These are phyloP conservation scores for Talaromyces pinophilus DNA, from an alignment of 2,329 filamentous ascomycete genomes.

Conservation along the genomic window DNA sequence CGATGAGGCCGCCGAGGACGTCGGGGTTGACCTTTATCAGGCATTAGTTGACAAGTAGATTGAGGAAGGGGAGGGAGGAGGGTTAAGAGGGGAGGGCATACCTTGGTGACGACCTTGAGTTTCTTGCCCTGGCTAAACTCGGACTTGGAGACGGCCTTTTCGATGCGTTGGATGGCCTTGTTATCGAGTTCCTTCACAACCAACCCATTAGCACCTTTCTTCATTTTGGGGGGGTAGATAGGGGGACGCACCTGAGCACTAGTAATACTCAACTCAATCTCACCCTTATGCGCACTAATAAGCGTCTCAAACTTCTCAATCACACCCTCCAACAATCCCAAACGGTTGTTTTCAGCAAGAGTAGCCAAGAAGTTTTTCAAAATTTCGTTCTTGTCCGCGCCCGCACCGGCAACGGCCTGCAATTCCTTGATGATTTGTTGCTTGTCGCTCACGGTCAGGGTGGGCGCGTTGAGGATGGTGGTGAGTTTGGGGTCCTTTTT, in stretches of 20 bases:
- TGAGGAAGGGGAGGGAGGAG: too few relatives aligned
- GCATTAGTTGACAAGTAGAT: not conserved
- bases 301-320: conserved; percentile 83
- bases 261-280: conserved; percentile 90
- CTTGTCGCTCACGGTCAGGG: conserved; percentile 78
- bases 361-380: conserved; percentile 92
- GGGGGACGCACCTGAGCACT: conserved; percentile 70
- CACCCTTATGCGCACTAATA: conserved; percentile 85
- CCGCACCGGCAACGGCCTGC: conserved; percentile 72
- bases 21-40: conserved; percentile 78
- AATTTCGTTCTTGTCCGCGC: conserved; percentile 69
- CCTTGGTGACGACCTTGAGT: conserved; percentile 93
- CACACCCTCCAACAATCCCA: conserved; percentile 78
- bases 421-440: conserved; percentile 81
- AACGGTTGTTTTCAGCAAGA: conserved; percentile 94
- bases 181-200: conserved; percentile 71
- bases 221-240: too few relatives aligned
- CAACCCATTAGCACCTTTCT: too few relatives aligned
- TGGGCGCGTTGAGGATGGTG: conserved; percentile 75
- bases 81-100: conserved; percentile 36
- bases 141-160: conserved; percentile 86
- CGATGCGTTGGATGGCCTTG: conserved; percentile 82
- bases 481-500: conserved; percentile 80
- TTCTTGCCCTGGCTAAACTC: conserved; percentile 90
- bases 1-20: conserved; percentile 87